Evolutionary conservation across 495 filamentous ascomycete genomes (phyloP), one percentile per base, ranked within the genome.

Genomic region (Pyronema omphalodes): DNA sequence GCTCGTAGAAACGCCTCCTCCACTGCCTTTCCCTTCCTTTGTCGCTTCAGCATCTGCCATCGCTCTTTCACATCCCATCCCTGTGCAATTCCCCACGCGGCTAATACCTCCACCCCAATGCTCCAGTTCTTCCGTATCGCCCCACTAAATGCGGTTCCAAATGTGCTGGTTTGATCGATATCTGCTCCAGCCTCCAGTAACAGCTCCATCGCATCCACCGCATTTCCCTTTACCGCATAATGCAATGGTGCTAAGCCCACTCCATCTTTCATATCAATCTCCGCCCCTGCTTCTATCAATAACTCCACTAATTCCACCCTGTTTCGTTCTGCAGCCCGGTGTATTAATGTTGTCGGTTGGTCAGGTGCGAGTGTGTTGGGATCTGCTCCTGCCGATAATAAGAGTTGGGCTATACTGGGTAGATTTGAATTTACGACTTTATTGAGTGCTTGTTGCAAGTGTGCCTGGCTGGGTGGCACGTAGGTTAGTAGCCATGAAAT

Each of bases 241-340:
- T 45, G 47, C 12, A 61, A 35, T 17, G 59, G 34, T 6, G 46
- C 56, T 37, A 39, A 41, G 6, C 59, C 57, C n/a, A 57, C 23
- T 49, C 9, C 9, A 43, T 59, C 57, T 9, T 18, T 19, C 35
- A 43, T 11, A 52, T 46, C 44, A 19, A 19, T 19, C 50, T 59
- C 57, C 9, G 50, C 59, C 7, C 59, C 57, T 4, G 49, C 34
- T 17, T 53, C 39, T 9, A 55, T 19, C 9, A 61, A 34, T 41
- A 56, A 29, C 37, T 36, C 9, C 17, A 61, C 44, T 11, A 59
- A 35, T 0, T 54, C 14, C 23, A 45, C 33, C 19, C 59, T 17
- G 5, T 35, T 40, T 37, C 29, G 18, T 14, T 50, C 44, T 14
- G 46, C 18, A 3, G 47, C 47, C 9, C 47, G 11, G 11, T 50